A percentile compares a stretch with the other conserved stretches of the same genome.
Evolutionary conservation across 768 basidiomycete genomes (phyloP).

Genomic region (Candolleomyces aberdarensis): DNA sequence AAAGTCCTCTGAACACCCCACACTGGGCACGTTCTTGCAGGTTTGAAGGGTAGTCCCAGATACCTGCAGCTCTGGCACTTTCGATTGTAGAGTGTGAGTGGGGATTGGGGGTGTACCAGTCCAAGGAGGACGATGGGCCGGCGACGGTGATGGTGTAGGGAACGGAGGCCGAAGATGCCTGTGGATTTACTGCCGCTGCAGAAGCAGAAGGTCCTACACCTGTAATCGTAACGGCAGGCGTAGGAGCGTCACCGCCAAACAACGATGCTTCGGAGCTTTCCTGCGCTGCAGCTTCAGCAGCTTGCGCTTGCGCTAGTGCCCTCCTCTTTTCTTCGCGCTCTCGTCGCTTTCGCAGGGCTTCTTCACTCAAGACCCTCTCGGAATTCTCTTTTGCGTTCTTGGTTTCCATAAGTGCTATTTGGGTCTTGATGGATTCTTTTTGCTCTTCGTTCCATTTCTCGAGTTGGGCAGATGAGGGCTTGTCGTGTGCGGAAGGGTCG

Average conservation of each 20-base stretch:
- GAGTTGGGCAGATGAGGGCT: slow-evolving; percentile 46
- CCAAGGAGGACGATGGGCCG: slow-evolving; percentile 54
- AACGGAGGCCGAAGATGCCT: slow-evolving; percentile 10
- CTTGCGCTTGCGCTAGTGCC: slow-evolving; percentile 17
- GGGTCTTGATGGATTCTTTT: slow-evolving; percentile 41
- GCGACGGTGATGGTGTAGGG: slow-evolving; percentile 61
- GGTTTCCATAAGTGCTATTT: slow-evolving; percentile 46
- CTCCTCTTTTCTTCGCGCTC: slow-evolving; percentile 54
- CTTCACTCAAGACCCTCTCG: slow-evolving; percentile 49
- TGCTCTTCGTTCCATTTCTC: slow-evolving; percentile 52
- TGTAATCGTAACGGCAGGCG: neutral
- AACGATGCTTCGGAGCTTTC: neutral
- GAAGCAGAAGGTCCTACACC: slow-evolving; percentile 8
- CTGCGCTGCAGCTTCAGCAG: slow-evolving; percentile 15
- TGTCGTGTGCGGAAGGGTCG: slow-evolving; percentile 56
- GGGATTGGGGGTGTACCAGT: slow-evolving; percentile 61
- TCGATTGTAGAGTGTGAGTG: slow-evolving; percentile 53
- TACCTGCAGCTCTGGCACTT: slow-evolving; percentile 58
- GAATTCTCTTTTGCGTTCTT: slow-evolving; percentile 47
- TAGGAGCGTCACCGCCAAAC: neutral
- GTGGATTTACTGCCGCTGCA: neutral
- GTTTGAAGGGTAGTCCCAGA: slow-evolving; percentile 76
- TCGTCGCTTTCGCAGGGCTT: slow-evolving; percentile 68
- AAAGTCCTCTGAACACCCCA: slow-evolving; percentile 74
- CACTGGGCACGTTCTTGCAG: slow-evolving; percentile 71